Conservation (phyloP, 148 eudicot genomes). For the Suaeda aralocaspica region DNA sequence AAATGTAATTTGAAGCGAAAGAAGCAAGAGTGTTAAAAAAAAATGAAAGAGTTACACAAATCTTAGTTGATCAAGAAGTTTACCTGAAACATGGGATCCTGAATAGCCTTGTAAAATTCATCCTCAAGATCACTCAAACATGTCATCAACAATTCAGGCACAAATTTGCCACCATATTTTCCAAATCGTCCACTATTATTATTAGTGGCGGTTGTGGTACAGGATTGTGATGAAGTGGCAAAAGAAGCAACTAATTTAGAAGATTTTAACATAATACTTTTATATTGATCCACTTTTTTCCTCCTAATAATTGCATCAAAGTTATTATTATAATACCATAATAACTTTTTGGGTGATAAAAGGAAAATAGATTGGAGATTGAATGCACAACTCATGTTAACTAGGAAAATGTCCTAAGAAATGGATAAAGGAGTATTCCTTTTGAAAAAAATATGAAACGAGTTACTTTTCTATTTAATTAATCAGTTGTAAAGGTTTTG, state of each 20-base stretch:
- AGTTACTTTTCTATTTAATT: no score
- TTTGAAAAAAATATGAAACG: no score
- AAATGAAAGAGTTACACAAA: not conserved
- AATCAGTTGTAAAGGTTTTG: no score
- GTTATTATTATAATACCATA: not conserved
- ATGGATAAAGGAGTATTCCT: no score
- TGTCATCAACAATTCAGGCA: conserved; percentile 55
- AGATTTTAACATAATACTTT: not conserved
- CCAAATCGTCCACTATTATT: conserved; percentile 51
- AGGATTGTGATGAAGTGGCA: not conserved
- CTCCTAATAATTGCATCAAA: not conserved
- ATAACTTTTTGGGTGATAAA: not conserved
- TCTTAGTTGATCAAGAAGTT: not conserved
- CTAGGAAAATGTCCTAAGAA: not conserved
- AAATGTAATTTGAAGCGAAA: no score
- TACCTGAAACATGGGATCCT: conserved; percentile 61
- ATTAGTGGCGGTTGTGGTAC: not conserved
- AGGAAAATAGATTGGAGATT: not conserved
- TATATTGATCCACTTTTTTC: not conserved
- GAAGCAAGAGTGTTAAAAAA: no score
- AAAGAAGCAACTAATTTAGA: not conserved
- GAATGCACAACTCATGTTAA: conserved; percentile 7
- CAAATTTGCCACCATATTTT: conserved; percentile 61
- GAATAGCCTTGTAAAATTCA: conserved; percentile 40
- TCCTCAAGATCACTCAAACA: conserved; percentile 46